Percentiles rank a stretch among this genome's conserved stretches.
Evolutionary conservation across 441 rosid genomes (phyloP).

Genomic region (Euphorbia celastroides): DNA sequence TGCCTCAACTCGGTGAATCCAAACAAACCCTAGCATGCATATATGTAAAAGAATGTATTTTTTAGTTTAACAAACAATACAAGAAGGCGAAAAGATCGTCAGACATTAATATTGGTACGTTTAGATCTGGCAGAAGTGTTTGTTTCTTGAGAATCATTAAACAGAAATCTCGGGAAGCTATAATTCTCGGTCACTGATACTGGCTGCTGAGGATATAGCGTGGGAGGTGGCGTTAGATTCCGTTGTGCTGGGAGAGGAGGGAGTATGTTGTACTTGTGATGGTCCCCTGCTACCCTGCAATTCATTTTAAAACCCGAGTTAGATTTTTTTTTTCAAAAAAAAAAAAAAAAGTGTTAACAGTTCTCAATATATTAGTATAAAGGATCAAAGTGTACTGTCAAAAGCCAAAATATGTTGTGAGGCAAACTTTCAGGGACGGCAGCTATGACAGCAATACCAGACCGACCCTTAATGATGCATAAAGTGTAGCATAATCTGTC

Average conservation of each 20-base stretch:
- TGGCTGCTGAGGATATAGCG: constrained; percentile 91
- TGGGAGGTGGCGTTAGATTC: constrained; percentile 93
- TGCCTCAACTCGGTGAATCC: background rate
- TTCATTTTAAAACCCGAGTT: background rate
- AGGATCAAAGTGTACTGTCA: too few species aligned
- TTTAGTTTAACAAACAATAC: constrained; percentile 11
- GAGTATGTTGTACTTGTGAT: constrained; percentile 56
- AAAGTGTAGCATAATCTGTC: background rate
- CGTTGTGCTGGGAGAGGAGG: constrained; percentile 92
- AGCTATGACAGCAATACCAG: too few species aligned
- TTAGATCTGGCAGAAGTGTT: constrained; percentile 57
- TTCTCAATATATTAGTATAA: too few species aligned
- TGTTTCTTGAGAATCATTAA: constrained; percentile 44
- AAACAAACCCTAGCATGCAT: constrained; percentile 10
- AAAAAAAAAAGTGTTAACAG: too few species aligned
- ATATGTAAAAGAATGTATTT: constrained; percentile 14
- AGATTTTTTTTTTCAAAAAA: too few species aligned
- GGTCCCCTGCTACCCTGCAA: constrained; percentile 58
- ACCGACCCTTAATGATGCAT: too few species aligned
- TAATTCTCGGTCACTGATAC: constrained; percentile 62
- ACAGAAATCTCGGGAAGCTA: constrained; percentile 65
- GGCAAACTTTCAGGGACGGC: too few species aligned
- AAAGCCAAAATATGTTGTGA: too few species aligned
- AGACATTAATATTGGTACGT: constrained; percentile 78
- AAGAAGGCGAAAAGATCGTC: constrained; percentile 15